A percentile compares a stretch with the other conserved stretches of the same genome.
Conservation (phyloP, 179 eudicot species). For the Heliamphora ciliata region DNA sequence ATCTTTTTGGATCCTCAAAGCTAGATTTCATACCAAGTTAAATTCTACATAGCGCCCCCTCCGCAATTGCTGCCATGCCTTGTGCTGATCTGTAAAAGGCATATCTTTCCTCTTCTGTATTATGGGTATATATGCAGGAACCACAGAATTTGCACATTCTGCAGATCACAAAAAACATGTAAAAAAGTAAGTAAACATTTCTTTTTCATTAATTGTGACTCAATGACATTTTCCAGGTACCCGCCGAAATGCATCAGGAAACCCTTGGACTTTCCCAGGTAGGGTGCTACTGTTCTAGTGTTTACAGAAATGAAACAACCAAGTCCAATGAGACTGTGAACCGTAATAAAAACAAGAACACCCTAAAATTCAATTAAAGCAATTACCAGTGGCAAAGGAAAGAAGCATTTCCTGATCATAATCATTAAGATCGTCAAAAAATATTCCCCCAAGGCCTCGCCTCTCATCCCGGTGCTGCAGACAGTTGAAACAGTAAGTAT, state of each 20-base stretch:
- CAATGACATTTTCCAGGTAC: background rate
- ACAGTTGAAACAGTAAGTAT: slow-evolving; percentile 14
- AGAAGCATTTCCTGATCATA: slow-evolving; percentile 97
- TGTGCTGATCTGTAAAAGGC: slow-evolving; percentile 71
- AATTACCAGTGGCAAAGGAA: slow-evolving; percentile 78
- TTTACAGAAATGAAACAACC: background rate
- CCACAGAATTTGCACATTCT: slow-evolving; percentile 92
- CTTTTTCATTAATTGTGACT: background rate
- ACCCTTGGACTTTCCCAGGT: background rate
- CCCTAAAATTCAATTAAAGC: background rate
- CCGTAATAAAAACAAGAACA: background rate
- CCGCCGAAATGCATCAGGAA: background rate
- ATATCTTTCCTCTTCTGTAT: slow-evolving; percentile 78
- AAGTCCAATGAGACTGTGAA: background rate
- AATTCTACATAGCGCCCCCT: slow-evolving; percentile 94
- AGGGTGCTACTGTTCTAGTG: background rate
- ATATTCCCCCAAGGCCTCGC: slow-evolving; percentile 95
- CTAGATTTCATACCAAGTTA: slow-evolving; percentile 51
- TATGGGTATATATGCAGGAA: slow-evolving; percentile 85
- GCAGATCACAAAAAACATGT: slow-evolving; percentile 19
- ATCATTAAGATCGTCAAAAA: slow-evolving; percentile 89
- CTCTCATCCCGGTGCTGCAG: slow-evolving; percentile 89
- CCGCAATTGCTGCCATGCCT: slow-evolving; percentile 93
- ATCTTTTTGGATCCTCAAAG: background rate
- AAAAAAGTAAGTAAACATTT: background rate